Percentiles rank a stretch among this genome's conserved stretches.
phyloP scores from a whole-genome alignment of 169 alveolate species.

The Cystoisospora suis region DNA sequence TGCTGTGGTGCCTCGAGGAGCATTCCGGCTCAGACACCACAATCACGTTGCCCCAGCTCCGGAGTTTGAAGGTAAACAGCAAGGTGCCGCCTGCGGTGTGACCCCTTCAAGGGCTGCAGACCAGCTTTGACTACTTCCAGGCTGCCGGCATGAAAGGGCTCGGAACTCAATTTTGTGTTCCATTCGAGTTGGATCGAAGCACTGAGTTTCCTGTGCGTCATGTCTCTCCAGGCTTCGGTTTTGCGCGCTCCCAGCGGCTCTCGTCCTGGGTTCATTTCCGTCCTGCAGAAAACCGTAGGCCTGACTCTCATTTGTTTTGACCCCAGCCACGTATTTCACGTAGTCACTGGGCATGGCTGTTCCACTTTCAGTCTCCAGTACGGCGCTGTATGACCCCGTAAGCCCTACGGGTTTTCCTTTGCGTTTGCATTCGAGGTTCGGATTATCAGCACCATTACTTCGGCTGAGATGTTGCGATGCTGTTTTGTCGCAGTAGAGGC shows the following conservation, averaged over 20 bases:
- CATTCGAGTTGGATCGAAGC: too few relatives aligned
- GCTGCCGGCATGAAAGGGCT: too few relatives aligned
- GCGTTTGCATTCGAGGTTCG: too few relatives aligned
- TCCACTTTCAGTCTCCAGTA: too few relatives aligned
- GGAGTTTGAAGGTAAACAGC: conserved; percentile 28
- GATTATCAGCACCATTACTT: too few relatives aligned
- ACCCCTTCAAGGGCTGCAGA: background rate
- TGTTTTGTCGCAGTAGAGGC: conserved; percentile 54
- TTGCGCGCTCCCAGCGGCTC: conserved; percentile 26
- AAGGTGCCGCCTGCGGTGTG: background rate
- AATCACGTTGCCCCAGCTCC: conserved; percentile 40
- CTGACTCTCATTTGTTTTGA: too few relatives aligned
- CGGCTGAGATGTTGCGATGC: too few relatives aligned
- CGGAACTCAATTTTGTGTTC: too few relatives aligned
- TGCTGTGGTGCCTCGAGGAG: conserved; percentile 63
- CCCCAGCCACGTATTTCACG: background rate
- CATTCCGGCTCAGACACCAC: conserved; percentile 43
- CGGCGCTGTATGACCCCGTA: too few relatives aligned
- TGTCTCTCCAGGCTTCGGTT: conserved; percentile 39
- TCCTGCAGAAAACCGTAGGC: conserved; percentile 59
- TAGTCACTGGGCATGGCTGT: too few relatives aligned
- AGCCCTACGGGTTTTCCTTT: too few relatives aligned
- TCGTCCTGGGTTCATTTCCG: conserved; percentile 61
- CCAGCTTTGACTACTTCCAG: too few relatives aligned
- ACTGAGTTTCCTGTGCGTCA: background rate